Evolutionary conservation across 768 basidiomycete genomes (phyloP), one percentile per base, ranked within the genome.

Genomic region (Trametes villosa): DNA sequence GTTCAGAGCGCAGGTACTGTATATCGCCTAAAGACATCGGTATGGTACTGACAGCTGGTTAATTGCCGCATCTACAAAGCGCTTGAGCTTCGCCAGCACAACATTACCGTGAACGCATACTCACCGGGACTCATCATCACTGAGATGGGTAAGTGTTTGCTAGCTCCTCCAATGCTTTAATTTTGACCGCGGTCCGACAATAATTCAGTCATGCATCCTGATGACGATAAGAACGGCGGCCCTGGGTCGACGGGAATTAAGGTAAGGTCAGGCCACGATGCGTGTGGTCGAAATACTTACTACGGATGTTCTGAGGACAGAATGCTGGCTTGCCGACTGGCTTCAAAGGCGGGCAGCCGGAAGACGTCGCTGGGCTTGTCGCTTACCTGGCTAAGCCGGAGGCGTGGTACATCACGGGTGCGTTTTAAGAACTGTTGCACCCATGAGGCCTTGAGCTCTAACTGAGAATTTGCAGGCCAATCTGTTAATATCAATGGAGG

Each of bases 71-170:
- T n/a, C 20, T 15, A 18, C 31, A 17, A 33, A 71, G 71, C 71
- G 2, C 44, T 57, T 22, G 71, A 73, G 49, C 51, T 71, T 15
- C 55, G 46, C 15, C 30, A 54, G 31, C 48, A 66, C 38, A 53
- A 65, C 4, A 70, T 73, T 44, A 70, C 70, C 8, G 70, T 71
- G 9, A 73, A 73, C 36, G 60, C 65, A 13, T 71, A 70, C 45
- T 63, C 68, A 9, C 70, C 72, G 1, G 72, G 72, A 3, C 38
- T 67, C 22, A 68, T 71, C 30, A 41, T 60, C n/a, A 70, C 71
- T 2, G 18, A 48, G 0, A 44, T 71, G 52, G 30, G 65, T 67
- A 12, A 53, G 62, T 53, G 2, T 34, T 20, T 26, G 12, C 15
- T 8, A 36, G 24, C 3, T 59, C 29, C 5, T 24, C 13, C 15